phyloP scores from a whole-genome alignment of 2,329 filamentous ascomycete species.

The Ceratocystis variospora region DNA sequence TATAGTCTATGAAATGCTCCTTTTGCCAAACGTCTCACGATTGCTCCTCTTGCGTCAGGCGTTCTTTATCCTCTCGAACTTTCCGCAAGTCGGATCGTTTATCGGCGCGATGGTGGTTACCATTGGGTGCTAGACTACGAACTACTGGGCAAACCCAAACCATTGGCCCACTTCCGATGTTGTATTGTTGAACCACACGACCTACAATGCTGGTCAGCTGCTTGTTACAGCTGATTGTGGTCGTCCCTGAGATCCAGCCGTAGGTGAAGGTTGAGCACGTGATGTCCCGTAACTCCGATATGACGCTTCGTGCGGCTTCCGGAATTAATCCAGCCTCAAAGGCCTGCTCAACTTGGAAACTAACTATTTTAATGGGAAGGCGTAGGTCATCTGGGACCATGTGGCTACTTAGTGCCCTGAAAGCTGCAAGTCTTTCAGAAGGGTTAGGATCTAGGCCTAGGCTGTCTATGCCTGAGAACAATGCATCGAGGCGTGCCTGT shows the following conservation, averaged over 20 bases:
- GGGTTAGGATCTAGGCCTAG: background rate
- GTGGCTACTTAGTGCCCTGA: background rate
- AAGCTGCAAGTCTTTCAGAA: slow-evolving; percentile 2
- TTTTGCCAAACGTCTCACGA: background rate
- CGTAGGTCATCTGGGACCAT: background rate
- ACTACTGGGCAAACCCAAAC: slow-evolving; percentile 9
- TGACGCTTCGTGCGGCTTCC: background rate
- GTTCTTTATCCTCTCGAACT: background rate
- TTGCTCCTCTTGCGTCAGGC: background rate
- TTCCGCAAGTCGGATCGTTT: background rate
- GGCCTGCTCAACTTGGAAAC: background rate
- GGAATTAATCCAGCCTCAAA: background rate
- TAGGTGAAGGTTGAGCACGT: slow-evolving; percentile 10
- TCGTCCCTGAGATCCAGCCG: background rate
- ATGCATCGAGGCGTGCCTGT: background rate
- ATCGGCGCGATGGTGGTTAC: slow-evolving; percentile 1
- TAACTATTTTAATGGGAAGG: background rate
- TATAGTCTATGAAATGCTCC: background rate
- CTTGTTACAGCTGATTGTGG: slow-evolving; percentile 8
- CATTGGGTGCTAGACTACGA: slow-evolving; percentile 7
- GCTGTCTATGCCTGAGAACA: background rate
- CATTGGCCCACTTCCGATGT: background rate
- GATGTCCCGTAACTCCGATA: background rate
- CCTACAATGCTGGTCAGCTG: slow-evolving; percentile 2
- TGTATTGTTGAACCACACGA: slow-evolving; percentile 6